Conservation (phyloP, 495 filamentous ascomycete species). For the Astrothelium macrocarpum region DNA sequence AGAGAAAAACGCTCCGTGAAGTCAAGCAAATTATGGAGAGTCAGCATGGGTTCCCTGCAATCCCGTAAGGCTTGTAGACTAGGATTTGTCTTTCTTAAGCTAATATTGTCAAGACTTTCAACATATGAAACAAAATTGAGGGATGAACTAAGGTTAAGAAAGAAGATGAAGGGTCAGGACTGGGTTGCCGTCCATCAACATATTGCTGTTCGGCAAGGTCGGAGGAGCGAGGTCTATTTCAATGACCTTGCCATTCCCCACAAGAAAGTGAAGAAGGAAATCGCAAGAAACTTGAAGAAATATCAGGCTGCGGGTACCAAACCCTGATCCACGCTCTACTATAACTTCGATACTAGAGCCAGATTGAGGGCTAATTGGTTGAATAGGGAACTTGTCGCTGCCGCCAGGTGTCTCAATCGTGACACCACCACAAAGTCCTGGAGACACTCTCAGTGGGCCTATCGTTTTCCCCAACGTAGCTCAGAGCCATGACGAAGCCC, state of each 20-base stretch:
- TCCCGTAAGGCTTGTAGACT: background rate
- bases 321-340: background rate
- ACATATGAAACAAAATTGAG: background rate
- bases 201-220: background rate
- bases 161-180: background rate
- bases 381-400: background rate
- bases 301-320: background rate
- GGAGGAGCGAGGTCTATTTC: background rate
- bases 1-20: background rate
- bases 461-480: background rate
- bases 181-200: background rate
- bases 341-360: background rate
- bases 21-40: constrained; percentile 4
- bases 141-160: background rate
- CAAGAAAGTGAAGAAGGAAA: background rate
- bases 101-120: background rate
- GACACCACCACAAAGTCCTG: background rate
- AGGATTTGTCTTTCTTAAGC: background rate
- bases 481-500: background rate
- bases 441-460: background rate
- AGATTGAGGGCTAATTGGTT: background rate
- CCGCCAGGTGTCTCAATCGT: background rate
- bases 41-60: background rate
- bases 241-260: background rate
- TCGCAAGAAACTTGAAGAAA: background rate